Conservation (phyloP, 345 rosid genomes). For the Pelargonium nanum region DNA sequence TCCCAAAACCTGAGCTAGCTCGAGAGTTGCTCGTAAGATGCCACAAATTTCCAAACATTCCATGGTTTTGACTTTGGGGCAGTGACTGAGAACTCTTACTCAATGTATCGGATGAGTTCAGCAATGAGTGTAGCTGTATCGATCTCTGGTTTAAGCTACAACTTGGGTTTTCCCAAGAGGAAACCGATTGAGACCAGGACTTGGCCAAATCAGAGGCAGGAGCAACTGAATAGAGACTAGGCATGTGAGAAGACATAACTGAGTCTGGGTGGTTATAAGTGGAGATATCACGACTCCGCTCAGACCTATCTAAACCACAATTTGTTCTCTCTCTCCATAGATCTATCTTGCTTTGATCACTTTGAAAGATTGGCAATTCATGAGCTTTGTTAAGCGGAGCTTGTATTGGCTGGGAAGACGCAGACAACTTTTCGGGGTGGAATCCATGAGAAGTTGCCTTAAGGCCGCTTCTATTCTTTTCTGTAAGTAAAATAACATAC, state of each 20-base stretch:
- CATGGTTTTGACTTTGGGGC: constrained; percentile 37
- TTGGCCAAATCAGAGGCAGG: constrained; percentile 33
- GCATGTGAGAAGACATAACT: constrained; percentile 32
- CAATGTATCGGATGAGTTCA: constrained; percentile 36
- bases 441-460: constrained; percentile 27
- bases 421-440: constrained; percentile 29
- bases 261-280: constrained; percentile 30
- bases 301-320: constrained; percentile 29
- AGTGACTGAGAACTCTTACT: constrained; percentile 32
- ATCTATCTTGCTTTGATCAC: constrained; percentile 38
- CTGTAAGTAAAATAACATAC: constrained; percentile 27
- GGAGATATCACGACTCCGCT: constrained; percentile 31
- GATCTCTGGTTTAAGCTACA: constrained; percentile 47
- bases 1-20: constrained; percentile 33
- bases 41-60: constrained; percentile 43
- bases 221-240: constrained; percentile 27
- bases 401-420: constrained; percentile 38
- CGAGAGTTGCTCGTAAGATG: constrained; percentile 30
- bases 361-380: constrained; percentile 28
- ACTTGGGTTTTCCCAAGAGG: constrained; percentile 44
- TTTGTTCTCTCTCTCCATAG: constrained; percentile 27
- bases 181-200: constrained; percentile 43
- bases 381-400: constrained; percentile 29
- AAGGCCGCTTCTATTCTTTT: constrained; percentile 26
- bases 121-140: constrained; percentile 34